phyloP scores from a whole-genome alignment of 176 grass and related monocot species.

The Ensete ventricosum region DNA sequence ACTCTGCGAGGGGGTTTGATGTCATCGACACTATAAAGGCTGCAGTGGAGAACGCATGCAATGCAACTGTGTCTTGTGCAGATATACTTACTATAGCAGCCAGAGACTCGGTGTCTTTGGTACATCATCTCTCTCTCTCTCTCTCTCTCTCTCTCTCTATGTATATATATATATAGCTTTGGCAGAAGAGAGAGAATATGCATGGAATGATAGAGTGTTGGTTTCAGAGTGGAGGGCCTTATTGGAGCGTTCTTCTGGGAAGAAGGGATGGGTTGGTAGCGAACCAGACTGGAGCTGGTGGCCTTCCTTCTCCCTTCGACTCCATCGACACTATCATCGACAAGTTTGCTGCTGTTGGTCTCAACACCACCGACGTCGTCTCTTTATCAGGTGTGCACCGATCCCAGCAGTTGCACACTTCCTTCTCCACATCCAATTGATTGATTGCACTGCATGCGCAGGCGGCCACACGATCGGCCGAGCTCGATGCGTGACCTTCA shows the following conservation, averaged over 20 bases:
- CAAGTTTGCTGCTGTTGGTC: too few relatives aligned
- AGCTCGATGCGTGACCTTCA: constrained; percentile 52
- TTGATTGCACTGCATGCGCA: not conserved
- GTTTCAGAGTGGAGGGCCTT: constrained; percentile 48
- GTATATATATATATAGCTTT: too few relatives aligned
- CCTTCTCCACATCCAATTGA: too few relatives aligned
- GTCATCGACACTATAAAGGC: constrained; percentile 68
- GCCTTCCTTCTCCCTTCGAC: too few relatives aligned
- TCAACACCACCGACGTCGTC: too few relatives aligned
- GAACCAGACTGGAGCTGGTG: too few relatives aligned
- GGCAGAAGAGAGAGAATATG: too few relatives aligned
- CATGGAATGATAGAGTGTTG: constrained; percentile 2
- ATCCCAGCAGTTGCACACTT: too few relatives aligned
- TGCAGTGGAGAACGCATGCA: constrained; percentile 52
- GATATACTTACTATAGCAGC: constrained; percentile 56
- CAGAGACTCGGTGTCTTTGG: constrained; percentile 45
- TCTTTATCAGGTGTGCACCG: too few relatives aligned
- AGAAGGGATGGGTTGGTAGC: constrained; percentile 53
- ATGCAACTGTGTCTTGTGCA: constrained; percentile 56
- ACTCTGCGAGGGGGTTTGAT: constrained; percentile 63
- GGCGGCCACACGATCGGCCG: constrained; percentile 72
- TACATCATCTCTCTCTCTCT: too few relatives aligned
- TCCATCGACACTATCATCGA: too few relatives aligned
- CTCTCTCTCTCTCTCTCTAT: too few relatives aligned
- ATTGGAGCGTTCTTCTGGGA: constrained; percentile 41